These are phyloP conservation scores for Achaetomiella virescens DNA, from an alignment of 495 filamentous ascomycete species.

Conservation along the genomic window DNA sequence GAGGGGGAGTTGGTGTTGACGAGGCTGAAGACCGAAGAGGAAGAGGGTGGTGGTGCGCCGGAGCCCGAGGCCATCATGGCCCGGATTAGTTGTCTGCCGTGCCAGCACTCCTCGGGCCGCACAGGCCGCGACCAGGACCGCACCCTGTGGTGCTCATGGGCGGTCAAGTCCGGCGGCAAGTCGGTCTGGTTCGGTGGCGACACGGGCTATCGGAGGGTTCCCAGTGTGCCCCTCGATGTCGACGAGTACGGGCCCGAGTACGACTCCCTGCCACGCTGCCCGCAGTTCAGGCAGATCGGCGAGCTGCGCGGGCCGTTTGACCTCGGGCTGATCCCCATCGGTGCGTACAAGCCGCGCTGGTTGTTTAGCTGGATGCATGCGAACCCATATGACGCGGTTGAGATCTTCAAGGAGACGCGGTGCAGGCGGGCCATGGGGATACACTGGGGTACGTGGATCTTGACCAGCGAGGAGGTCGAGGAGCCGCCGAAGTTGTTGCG, in stretches of 20 bases:
- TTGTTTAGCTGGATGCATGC: conserved; percentile 78
- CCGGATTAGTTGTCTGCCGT: conserved; percentile 74
- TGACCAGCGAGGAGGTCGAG: conserved; percentile 79
- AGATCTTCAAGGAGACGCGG: conserved; percentile 83
- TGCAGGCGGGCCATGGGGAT: conserved; percentile 82
- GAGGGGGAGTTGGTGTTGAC: conserved; percentile 64
- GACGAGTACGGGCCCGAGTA: conserved; percentile 72
- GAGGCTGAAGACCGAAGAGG: conserved; percentile 6
- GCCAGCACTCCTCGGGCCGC: conserved; percentile 75
- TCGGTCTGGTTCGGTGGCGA: conserved; percentile 73
- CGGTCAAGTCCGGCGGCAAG: conserved; percentile 65
- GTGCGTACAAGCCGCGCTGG: conserved; percentile 77
- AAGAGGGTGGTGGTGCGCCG: not conserved
- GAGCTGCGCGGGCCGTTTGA: conserved; percentile 80
- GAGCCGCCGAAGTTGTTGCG: conserved; percentile 75
- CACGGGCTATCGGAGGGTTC: conserved; percentile 78
- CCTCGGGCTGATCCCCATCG: conserved; percentile 90
- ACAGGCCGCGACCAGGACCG: conserved; percentile 58
- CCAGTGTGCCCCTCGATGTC: conserved; percentile 47
- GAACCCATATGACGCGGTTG: conserved; percentile 80
- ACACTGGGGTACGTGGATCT: conserved; percentile 90
- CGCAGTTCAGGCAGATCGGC: conserved; percentile 84
- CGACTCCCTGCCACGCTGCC: conserved; percentile 64
- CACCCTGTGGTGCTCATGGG: conserved; percentile 89
- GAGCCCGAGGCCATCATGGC: conserved; percentile 53